Evolutionary conservation across 2,329 filamentous ascomycete genomes (phyloP).

Genomic region (Trichoderma hamatum): DNA sequence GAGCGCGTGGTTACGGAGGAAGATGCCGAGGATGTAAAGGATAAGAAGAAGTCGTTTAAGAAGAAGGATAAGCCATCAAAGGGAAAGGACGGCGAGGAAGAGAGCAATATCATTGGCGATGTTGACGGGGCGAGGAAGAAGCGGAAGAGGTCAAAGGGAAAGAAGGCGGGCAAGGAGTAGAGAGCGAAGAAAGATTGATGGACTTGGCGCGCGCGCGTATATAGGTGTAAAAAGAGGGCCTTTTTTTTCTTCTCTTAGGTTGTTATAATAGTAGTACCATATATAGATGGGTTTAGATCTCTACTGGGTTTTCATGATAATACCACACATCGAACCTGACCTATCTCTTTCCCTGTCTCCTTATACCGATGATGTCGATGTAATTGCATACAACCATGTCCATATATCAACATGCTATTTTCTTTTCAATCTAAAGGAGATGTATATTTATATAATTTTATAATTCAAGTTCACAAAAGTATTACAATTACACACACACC

Average conservation of each 20-base stretch:
- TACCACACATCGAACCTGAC: neutral
- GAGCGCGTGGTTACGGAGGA: slow-evolving; percentile 44
- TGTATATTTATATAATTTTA: no score
- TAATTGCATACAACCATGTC: neutral
- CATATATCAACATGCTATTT: neutral
- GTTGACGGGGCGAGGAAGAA: slow-evolving; percentile 45
- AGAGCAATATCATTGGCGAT: slow-evolving; percentile 37
- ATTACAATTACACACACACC: neutral
- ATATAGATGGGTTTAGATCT: slow-evolving; percentile 1
- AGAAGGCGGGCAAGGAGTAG: slow-evolving; percentile 34
- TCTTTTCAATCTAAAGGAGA: neutral
- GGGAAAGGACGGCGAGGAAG: slow-evolving; percentile 32
- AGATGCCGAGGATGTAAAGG: slow-evolving; percentile 23
- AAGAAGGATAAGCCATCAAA: slow-evolving; percentile 4
- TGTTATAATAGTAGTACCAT: neutral
- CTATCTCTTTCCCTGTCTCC: neutral
- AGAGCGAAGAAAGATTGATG: neutral
- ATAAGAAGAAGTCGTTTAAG: slow-evolving; percentile 26
- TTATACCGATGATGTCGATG: neutral
- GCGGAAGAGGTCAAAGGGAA: slow-evolving; percentile 55
- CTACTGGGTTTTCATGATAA: neutral
- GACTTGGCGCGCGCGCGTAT: neutral
- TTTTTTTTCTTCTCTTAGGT: neutral
- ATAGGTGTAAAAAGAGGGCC: neutral
- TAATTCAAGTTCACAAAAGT: neutral